Percentiles rank a stretch among this genome's conserved stretches.
Evolutionary conservation across 164 flowering plant species (phyloP).

Genomic region (Cinnamomum micranthum): DNA sequence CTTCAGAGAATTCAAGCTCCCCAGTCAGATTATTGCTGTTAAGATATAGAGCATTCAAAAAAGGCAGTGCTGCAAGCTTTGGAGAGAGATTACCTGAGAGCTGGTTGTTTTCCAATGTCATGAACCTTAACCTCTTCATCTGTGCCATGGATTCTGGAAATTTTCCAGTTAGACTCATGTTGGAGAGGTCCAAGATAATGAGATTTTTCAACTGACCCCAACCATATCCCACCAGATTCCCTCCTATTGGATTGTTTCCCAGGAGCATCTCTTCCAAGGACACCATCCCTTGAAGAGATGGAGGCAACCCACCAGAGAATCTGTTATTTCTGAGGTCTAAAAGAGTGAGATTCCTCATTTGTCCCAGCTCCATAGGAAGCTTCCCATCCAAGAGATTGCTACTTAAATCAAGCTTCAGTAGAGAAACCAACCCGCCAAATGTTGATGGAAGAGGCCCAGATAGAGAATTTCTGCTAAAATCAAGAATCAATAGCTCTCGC

Average conservation of each 20-base stretch:
- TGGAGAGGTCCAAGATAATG: slow-evolving; percentile 59
- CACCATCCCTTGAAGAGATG: slow-evolving; percentile 46
- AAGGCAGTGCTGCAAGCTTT: slow-evolving; percentile 49
- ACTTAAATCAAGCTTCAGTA: slow-evolving; percentile 86
- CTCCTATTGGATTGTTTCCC: slow-evolving; percentile 68
- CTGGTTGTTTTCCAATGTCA: slow-evolving; percentile 66
- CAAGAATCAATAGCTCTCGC: slow-evolving; percentile 57
- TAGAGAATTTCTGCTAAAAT: slow-evolving; percentile 63
- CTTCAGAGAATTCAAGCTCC: slow-evolving; percentile 48
- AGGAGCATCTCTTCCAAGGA: slow-evolving; percentile 66
- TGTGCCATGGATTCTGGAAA: slow-evolving; percentile 60
- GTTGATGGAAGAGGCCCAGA: slow-evolving; percentile 57
- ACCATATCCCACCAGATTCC: slow-evolving; percentile 38
- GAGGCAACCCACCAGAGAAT: slow-evolving; percentile 59
- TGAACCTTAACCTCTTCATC: slow-evolving; percentile 53
- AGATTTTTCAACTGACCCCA: slow-evolving; percentile 53
- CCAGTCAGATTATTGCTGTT: slow-evolving; percentile 78
- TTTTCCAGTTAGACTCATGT: slow-evolving; percentile 48
- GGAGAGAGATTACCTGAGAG: slow-evolving; percentile 58
- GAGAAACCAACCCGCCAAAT: slow-evolving; percentile 56
- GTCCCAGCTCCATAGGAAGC: slow-evolving; percentile 46
- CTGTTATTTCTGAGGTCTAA: slow-evolving; percentile 72
- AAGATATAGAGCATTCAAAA: slow-evolving; percentile 49
- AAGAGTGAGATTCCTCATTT: slow-evolving; percentile 62
- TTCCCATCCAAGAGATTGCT: slow-evolving; percentile 54